Percentiles rank a stretch among this genome's conserved stretches.
Conservation (phyloP, 2,329 filamentous ascomycete genomes). For the Colletotrichum coccodes region DNA sequence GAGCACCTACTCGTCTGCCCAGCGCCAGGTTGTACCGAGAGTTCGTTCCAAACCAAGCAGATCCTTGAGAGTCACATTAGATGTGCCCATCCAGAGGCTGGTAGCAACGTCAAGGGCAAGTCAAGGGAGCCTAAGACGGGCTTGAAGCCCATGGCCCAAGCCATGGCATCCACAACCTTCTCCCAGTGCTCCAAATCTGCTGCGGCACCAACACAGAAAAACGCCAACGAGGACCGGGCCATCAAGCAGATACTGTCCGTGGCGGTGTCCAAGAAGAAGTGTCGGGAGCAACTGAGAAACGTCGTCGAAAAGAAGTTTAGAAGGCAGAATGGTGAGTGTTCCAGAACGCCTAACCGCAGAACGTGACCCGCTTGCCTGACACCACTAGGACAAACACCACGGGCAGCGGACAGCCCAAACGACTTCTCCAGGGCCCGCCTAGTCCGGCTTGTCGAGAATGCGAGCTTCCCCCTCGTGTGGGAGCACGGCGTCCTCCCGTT, state of each 20-base stretch:
- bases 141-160: neutral
- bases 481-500: constrained; percentile 57
- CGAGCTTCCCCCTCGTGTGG: constrained; percentile 52
- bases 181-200: neutral
- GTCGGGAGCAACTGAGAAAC: constrained; percentile 45
- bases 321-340: constrained; percentile 40
- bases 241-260: constrained; percentile 39
- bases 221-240: constrained; percentile 34
- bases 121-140: constrained; percentile 33
- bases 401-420: constrained; percentile 45
- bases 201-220: neutral
- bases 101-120: constrained; percentile 5
- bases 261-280: constrained; percentile 46
- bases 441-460: constrained; percentile 43
- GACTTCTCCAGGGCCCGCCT: constrained; percentile 40
- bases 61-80: constrained; percentile 49
- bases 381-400: constrained; percentile 37
- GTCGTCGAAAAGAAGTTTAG: constrained; percentile 47
- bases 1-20: constrained; percentile 56
- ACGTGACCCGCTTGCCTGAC: neutral
- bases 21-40: constrained; percentile 48
- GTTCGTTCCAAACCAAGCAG: constrained; percentile 45
- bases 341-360: no score
- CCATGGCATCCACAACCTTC: neutral
- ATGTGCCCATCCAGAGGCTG: constrained; percentile 44